phyloP scores from a whole-genome alignment of 257 asterid species.

The Thymus mandschuricus region DNA sequence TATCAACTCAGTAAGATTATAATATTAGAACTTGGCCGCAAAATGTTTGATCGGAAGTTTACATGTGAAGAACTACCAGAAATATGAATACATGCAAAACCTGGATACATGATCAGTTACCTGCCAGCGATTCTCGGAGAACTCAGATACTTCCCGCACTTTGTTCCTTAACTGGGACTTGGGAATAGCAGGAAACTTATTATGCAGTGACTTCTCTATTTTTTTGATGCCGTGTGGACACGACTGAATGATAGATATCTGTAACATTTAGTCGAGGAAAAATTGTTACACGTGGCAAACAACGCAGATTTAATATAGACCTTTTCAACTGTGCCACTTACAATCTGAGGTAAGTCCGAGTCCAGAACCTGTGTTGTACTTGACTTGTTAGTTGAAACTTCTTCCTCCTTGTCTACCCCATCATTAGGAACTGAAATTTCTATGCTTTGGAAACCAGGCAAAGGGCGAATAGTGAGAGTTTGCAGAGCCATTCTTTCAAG shows the following conservation, averaged over 20 bases:
- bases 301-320: background rate
- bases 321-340: constrained; percentile 40
- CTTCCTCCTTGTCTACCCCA: constrained; percentile 44
- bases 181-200: constrained; percentile 59
- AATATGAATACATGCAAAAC: background rate
- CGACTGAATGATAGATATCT: constrained; percentile 72
- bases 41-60: constrained; percentile 14
- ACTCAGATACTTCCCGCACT: constrained; percentile 83
- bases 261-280: constrained; percentile 18
- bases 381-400: constrained; percentile 53
- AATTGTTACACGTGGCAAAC: constrained; percentile 6
- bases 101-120: constrained; percentile 40
- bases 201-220: constrained; percentile 55
- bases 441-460: constrained; percentile 48
- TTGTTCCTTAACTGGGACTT: constrained; percentile 71
- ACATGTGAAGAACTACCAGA: background rate
- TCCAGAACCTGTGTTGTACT: constrained; percentile 45
- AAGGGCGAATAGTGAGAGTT: constrained; percentile 64
- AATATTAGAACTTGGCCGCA: background rate
- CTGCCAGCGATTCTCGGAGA: constrained; percentile 83
- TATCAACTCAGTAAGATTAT: background rate
- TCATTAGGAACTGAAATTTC: constrained; percentile 46
- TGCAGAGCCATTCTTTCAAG: constrained; percentile 69
- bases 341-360: constrained; percentile 73
- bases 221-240: constrained; percentile 58